Evolutionary conservation across 2,329 filamentous ascomycete species (phyloP).

Genomic region (Tolypocladium guangdongense): DNA sequence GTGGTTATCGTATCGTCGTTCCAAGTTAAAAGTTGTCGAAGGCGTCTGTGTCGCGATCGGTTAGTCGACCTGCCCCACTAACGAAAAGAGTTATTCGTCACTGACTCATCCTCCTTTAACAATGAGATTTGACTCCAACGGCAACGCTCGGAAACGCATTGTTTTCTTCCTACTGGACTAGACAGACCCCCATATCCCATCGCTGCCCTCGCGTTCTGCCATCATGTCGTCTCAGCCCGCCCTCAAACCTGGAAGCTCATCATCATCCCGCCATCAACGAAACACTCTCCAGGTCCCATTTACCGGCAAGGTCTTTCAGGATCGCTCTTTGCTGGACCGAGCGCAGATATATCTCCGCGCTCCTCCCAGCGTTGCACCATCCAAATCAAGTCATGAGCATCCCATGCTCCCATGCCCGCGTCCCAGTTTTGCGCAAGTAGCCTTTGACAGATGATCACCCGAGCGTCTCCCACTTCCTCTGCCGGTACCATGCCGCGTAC

Average conservation of each 20-base stretch:
- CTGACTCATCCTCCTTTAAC: background rate
- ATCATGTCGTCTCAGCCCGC: too few relatives aligned
- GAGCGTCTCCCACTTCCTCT: constrained; percentile 5
- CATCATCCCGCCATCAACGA: too few relatives aligned
- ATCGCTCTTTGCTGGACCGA: too few relatives aligned
- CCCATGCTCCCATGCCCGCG: background rate
- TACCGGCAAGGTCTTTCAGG: constrained; percentile 8
- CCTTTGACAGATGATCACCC: constrained; percentile 1
- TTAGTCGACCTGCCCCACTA: background rate
- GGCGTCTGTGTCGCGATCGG: background rate
- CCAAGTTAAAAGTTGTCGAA: background rate
- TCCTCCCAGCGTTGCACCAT: background rate
- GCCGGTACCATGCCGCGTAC: constrained; percentile 6
- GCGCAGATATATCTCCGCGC: background rate
- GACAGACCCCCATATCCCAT: too few relatives aligned
- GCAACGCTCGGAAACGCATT: background rate
- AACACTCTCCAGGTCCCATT: too few relatives aligned
- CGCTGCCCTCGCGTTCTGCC: too few relatives aligned
- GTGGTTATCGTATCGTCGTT: background rate
- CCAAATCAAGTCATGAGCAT: background rate
- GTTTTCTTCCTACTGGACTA: too few relatives aligned
- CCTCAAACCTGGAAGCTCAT: too few relatives aligned
- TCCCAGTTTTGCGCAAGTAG: background rate
- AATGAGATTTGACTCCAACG: background rate
- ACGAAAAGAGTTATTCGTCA: background rate